Evolutionary conservation across 345 rosid species (phyloP).

Genomic region (Ailanthus altissimus): DNA sequence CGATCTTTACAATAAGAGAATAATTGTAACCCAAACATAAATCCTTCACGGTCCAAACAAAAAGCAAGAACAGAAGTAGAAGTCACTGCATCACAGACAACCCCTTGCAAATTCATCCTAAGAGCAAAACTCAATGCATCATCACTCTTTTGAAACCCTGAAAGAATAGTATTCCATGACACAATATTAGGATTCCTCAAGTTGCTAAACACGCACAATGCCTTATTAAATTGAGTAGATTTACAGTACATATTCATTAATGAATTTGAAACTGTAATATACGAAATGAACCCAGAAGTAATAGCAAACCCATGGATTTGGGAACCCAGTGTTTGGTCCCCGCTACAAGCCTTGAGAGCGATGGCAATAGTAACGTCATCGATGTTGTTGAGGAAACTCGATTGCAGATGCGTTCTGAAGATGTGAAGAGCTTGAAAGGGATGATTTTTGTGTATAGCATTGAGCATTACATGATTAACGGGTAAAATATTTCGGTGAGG

Average conservation of each 20-base stretch:
- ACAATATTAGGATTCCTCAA: slow-evolving; percentile 67
- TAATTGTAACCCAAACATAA: slow-evolving; percentile 70
- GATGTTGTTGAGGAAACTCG: slow-evolving; percentile 27
- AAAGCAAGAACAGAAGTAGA: slow-evolving; percentile 58
- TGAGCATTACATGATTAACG: slow-evolving; percentile 44
- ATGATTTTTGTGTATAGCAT: slow-evolving; percentile 35
- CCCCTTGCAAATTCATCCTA: slow-evolving; percentile 52
- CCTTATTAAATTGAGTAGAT: slow-evolving; percentile 48
- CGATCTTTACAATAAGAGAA: slow-evolving; percentile 46
- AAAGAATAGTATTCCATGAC: slow-evolving; percentile 90
- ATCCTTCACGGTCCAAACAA: slow-evolving; percentile 56
- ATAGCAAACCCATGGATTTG: slow-evolving; percentile 76
- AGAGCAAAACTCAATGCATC: slow-evolving; percentile 55
- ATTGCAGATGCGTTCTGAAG: slow-evolving; percentile 44
- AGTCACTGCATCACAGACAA: slow-evolving; percentile 61
- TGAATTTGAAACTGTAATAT: slow-evolving; percentile 60
- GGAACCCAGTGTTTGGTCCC: slow-evolving; percentile 49
- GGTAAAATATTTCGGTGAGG: slow-evolving; percentile 24
- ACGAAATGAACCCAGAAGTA: slow-evolving; percentile 58
- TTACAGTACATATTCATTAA: slow-evolving; percentile 73
- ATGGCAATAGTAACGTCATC: slow-evolving; percentile 61
- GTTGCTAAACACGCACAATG: slow-evolving; percentile 60
- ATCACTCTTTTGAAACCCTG: slow-evolving; percentile 58
- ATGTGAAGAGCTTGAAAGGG: slow-evolving; percentile 40
- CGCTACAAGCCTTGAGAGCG: slow-evolving; percentile 67